These are phyloP conservation scores for Leccinum ponderosum DNA, from an alignment of 1,284 basidiomycete genomes.

Conservation along the genomic window DNA sequence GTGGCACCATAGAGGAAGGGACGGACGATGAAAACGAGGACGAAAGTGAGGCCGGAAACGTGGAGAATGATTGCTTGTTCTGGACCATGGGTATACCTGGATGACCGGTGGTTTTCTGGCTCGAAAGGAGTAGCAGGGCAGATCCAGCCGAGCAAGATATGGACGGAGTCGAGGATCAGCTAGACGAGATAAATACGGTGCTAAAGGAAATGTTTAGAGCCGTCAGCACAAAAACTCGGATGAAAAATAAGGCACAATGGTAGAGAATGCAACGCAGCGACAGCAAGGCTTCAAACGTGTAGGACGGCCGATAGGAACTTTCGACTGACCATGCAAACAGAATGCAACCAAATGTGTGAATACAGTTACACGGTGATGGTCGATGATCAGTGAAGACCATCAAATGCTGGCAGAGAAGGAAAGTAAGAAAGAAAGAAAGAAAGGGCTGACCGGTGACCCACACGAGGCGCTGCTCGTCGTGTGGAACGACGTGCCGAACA, in stretches of 20 bases:
- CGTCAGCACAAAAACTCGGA: slow-evolving; percentile 18
- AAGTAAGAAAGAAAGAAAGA: slow-evolving; percentile 17
- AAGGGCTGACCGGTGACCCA: slow-evolving; percentile 3
- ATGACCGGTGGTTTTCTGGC: slow-evolving; percentile 31
- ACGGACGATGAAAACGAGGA: slow-evolving; percentile 46
- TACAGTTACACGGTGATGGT: slow-evolving; percentile 4
- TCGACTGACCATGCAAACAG: slow-evolving; percentile 25
- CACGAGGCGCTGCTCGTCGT: slow-evolving; percentile 21
- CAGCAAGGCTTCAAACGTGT: slow-evolving; percentile 38
- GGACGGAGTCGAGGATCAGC: slow-evolving; percentile 29
- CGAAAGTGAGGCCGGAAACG: slow-evolving; percentile 41
- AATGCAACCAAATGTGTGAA: slow-evolving; percentile 7
- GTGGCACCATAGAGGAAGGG: slow-evolving; percentile 40
- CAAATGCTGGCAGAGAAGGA: slow-evolving; percentile 11
- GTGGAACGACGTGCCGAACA: slow-evolving; percentile 10
- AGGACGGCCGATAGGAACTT: slow-evolving; percentile 7
- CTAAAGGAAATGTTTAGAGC: slow-evolving; percentile 24
- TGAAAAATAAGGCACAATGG: slow-evolving; percentile 21
- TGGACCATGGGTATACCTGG: slow-evolving; percentile 32
- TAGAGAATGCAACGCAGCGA: slow-evolving; percentile 37
- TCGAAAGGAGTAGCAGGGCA: slow-evolving; percentile 18
- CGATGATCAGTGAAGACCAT: slow-evolving; percentile 31
- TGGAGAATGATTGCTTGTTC: slow-evolving; percentile 37
- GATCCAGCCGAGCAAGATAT: slow-evolving; percentile 30
- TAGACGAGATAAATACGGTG: slow-evolving; percentile 32